Evolutionary conservation across 1,284 basidiomycete species (phyloP).

Genomic region (Schizopora paradoxa): DNA sequence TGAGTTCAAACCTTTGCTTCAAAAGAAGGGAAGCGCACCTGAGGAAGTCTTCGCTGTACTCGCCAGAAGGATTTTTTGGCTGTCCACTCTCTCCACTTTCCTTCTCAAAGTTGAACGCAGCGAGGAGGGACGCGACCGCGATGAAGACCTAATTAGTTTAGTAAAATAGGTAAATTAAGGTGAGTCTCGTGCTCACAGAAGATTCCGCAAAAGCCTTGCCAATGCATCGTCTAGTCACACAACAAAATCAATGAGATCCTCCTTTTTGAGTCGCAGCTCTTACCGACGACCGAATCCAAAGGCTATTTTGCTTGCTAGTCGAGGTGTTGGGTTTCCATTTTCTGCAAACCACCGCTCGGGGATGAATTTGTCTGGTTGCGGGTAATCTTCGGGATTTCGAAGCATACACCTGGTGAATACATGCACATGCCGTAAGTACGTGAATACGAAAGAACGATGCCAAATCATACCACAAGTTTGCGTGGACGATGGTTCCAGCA

Average conservation of each 20-base stretch:
- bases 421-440: not conserved
- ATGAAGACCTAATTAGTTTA: slow-evolving; percentile 14
- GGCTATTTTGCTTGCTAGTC: slow-evolving; percentile 2
- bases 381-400: slow-evolving; percentile 21
- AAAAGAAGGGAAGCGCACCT: slow-evolving; percentile 7
- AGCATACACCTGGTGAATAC: slow-evolving; percentile 22
- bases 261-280: too few relatives aligned
- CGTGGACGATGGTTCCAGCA: slow-evolving; percentile 18
- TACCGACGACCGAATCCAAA: slow-evolving; percentile 14
- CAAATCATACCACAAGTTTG: slow-evolving; percentile 20
- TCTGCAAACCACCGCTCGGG: slow-evolving; percentile 22
- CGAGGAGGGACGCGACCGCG: slow-evolving; percentile 17
- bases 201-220: slow-evolving; percentile 17
- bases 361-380: slow-evolving; percentile 23
- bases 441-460: not conserved
- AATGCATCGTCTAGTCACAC: slow-evolving; percentile 17
- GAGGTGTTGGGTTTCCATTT: not conserved
- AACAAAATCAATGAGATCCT: slow-evolving; percentile 5
- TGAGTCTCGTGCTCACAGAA: slow-evolving; percentile 2
- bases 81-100: slow-evolving; percentile 10
- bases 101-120: slow-evolving; percentile 17
- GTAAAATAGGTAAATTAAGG: not conserved
- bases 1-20: too few relatives aligned
- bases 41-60: slow-evolving; percentile 3
- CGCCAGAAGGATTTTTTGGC: slow-evolving; percentile 5